Conservation (phyloP, 1,284 basidiomycete genomes). For the Marasmius sp. region DNA sequence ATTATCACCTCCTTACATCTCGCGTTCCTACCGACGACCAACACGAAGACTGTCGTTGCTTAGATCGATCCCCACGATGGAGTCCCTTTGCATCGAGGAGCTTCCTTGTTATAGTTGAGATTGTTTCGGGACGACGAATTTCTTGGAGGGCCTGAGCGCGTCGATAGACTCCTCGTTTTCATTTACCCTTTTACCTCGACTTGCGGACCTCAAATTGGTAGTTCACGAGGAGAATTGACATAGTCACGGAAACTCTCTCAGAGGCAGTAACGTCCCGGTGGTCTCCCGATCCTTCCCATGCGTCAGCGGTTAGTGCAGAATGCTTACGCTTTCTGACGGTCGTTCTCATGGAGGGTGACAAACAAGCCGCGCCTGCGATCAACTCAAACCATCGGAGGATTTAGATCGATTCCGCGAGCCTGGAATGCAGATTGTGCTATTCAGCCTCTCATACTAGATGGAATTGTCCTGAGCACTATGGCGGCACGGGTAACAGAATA, state of each 20-base stretch:
- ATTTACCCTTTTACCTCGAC: neutral
- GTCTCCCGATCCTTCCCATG: neutral
- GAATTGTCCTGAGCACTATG: neutral
- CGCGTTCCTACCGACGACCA: neutral
- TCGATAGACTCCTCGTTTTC: neutral
- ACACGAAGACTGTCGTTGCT: neutral
- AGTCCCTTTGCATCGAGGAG: neutral
- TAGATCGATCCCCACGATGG: neutral
- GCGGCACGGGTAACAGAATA: neutral
- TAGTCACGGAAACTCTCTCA: neutral
- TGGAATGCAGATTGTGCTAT: neutral
- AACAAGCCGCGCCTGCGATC: neutral
- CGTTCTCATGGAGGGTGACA: neutral
- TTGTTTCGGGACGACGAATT: neutral
- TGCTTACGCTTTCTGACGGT: neutral
- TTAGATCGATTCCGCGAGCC: neutral
- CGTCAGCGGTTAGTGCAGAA: neutral
- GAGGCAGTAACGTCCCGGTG: neutral
- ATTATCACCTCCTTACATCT: neutral
- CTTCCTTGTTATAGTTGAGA: neutral
- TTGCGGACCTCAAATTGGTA: neutral
- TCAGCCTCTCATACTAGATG: neutral
- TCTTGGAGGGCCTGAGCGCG: neutral
- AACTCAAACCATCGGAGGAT: neutral
- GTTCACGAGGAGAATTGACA: neutral